Conservation (phyloP, 2,329 filamentous ascomycete species). For the Chalaropsis ovoidea region DNA sequence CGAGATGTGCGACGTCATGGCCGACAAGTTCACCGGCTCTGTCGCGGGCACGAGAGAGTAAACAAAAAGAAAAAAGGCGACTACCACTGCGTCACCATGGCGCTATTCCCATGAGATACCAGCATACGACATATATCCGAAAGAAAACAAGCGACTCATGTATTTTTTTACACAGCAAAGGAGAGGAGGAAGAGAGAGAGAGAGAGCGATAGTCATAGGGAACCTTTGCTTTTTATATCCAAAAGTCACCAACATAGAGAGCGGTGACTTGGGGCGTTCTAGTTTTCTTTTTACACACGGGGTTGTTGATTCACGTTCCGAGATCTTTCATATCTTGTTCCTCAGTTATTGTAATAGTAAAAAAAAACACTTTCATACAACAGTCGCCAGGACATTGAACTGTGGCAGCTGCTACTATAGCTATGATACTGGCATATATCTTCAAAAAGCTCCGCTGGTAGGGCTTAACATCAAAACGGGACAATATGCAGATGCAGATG, state of each 20-base stretch:
- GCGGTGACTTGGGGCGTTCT: constrained; percentile 22
- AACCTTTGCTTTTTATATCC: constrained; percentile 13
- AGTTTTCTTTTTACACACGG: constrained; percentile 20
- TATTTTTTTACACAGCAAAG: constrained; percentile 3
- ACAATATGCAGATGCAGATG: constrained; percentile 5
- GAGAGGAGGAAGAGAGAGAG: background rate
- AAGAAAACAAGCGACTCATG: constrained; percentile 18
- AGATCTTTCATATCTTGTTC: constrained; percentile 2
- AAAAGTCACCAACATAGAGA: constrained; percentile 20
- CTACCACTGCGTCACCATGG: background rate
- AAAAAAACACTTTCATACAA: constrained; percentile 14
- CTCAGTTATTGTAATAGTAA: background rate
- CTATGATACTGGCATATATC: constrained; percentile 6
- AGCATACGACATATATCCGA: constrained; percentile 8
- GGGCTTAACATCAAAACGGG: constrained; percentile 4
- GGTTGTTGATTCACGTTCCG: constrained; percentile 12
- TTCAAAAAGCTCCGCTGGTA: constrained; percentile 11
- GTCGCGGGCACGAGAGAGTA: constrained; percentile 40
- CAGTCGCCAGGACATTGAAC: constrained; percentile 13
- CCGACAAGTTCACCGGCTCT: constrained; percentile 72
- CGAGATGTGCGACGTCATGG: constrained; percentile 84
- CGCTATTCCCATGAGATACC: constrained; percentile 1
- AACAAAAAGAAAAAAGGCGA: background rate
- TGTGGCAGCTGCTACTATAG: constrained; percentile 13
- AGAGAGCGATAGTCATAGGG: background rate